Percentiles rank a stretch among this genome's conserved stretches.
These are phyloP conservation scores for Tricholomella constricta DNA, from an alignment of 768 basidiomycete species.

Conservation along the genomic window DNA sequence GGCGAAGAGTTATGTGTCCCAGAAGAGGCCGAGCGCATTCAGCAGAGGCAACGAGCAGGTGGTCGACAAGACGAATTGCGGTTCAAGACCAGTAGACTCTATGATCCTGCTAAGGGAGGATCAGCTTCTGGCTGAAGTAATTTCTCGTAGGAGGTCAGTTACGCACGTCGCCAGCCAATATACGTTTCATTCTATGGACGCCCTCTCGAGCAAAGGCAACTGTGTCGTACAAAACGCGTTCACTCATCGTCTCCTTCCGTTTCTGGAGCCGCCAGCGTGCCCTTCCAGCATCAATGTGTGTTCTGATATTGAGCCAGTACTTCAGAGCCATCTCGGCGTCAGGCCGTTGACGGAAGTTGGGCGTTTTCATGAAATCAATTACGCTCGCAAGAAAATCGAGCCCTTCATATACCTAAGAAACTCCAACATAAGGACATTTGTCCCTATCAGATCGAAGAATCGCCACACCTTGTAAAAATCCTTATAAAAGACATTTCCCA, in stretches of 20 bases:
- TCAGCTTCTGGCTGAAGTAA: neutral
- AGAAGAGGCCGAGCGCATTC: too few relatives aligned
- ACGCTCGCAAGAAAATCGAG: neutral
- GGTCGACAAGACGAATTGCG: neutral
- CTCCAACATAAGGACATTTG: neutral
- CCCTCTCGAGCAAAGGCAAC: neutral
- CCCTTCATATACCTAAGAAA: neutral
- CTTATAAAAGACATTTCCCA: constrained; percentile 1
- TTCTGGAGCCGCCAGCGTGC: constrained; percentile 5
- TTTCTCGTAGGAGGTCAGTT: neutral
- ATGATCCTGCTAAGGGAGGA: neutral
- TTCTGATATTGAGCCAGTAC: neutral
- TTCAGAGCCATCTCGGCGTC: neutral
- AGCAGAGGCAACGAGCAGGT: too few relatives aligned
- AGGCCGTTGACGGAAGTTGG: neutral
- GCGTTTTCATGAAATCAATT: neutral
- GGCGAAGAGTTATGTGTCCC: too few relatives aligned
- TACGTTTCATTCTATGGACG: constrained; percentile 2
- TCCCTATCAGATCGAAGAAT: too few relatives aligned
- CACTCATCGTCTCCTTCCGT: neutral
- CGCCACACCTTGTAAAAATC: constrained; percentile 1
- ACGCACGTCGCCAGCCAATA: neutral
- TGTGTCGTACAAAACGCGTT: constrained; percentile 1
- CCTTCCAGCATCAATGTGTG: neutral
- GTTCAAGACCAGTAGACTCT: neutral